These are phyloP conservation scores for Sclerotiophoma versabilis DNA, from an alignment of 2,329 filamentous ascomycete genomes.

Conservation along the genomic window DNA sequence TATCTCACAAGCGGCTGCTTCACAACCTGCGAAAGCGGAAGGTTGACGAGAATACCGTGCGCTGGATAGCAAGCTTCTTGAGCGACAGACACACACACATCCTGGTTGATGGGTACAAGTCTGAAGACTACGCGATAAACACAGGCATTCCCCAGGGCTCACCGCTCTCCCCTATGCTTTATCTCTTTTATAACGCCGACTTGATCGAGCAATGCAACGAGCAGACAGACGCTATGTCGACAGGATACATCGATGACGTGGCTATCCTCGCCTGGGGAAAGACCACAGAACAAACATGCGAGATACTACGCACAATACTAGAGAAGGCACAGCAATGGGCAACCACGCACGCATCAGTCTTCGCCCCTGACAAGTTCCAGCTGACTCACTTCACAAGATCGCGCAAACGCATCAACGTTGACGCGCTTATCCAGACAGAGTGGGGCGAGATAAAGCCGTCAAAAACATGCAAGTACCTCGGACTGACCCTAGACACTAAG, in stretches of 20 bases:
- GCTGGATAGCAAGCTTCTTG: neutral
- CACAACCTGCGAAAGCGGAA: neutral
- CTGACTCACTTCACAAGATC: constrained; percentile 17
- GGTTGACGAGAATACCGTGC: neutral
- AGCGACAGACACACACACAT: neutral
- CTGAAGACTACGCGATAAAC: constrained; percentile 18
- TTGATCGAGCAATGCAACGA: constrained; percentile 28
- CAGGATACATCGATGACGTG: neutral
- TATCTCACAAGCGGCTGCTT: neutral
- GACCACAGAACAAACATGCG: neutral
- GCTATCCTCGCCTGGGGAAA: neutral
- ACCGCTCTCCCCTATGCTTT: constrained; percentile 43
- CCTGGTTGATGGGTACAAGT: constrained; percentile 20
- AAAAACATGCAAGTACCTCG: constrained; percentile 7
- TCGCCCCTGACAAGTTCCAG: constrained; percentile 39
- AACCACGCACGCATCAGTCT: constrained; percentile 32
- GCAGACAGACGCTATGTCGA: neutral
- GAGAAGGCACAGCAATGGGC: constrained; percentile 30
- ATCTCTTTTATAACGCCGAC: constrained; percentile 44
- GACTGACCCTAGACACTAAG: neutral
- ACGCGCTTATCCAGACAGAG: constrained; percentile 16
- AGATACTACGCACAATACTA: constrained; percentile 4
- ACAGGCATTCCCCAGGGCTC: constrained; percentile 42
- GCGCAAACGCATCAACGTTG: constrained; percentile 19
- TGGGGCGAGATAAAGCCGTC: constrained; percentile 26